Evolutionary conservation across 345 rosid genomes (phyloP), one percentile per base, ranked within the genome.

Genomic region (Melaleuca quinquenervia): DNA sequence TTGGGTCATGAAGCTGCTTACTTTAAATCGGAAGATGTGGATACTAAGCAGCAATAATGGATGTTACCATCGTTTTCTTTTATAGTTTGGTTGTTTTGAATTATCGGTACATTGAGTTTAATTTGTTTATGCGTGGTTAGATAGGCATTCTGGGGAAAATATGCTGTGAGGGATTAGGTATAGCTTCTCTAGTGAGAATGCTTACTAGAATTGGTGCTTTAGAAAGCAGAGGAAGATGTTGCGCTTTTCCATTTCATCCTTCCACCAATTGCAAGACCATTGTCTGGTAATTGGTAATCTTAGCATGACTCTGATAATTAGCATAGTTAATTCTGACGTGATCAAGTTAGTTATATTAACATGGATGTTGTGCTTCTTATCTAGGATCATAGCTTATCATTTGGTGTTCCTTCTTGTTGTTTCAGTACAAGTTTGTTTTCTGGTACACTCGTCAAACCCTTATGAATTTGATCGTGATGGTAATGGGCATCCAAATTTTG

Each of bases 401-500:
- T 50, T 36, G n/a, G 45, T 53, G 82, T 84, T 85, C 48, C 84
- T 84, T 82, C 50, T 55, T 82, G 86, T 85, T 85, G 45, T 45
- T 91, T 58, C 84, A 96, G 99, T 89, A 92, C 93, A 98, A 95
- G 91, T 96, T 90, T 91, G 93, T 92, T n/a, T 93, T 96, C 88
- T 98, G 99, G 99, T 96, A 94, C 91, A 96, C 98, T 29, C 98
- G 98, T 80, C 96, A 98, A 70, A 93, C 97, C 27, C 98, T n/a
- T n/a, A n/a, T n/a, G n/a, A n/a, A n/a, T n/a, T n/a, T n/a, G n/a
- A n/a, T n/a, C n/a, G n/a, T n/a, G n/a, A n/a, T n/a, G n/a, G n/a
- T n/a, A n/a, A n/a, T n/a, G n/a, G n/a, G n/a, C n/a, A n/a, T n/a
- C n/a, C n/a, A n/a, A n/a, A n/a, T n/a, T n/a, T n/a, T n/a, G n/a